phyloP scores from a whole-genome alignment of 73 alveolate genomes.

The Stentor coeruleus region DNA sequence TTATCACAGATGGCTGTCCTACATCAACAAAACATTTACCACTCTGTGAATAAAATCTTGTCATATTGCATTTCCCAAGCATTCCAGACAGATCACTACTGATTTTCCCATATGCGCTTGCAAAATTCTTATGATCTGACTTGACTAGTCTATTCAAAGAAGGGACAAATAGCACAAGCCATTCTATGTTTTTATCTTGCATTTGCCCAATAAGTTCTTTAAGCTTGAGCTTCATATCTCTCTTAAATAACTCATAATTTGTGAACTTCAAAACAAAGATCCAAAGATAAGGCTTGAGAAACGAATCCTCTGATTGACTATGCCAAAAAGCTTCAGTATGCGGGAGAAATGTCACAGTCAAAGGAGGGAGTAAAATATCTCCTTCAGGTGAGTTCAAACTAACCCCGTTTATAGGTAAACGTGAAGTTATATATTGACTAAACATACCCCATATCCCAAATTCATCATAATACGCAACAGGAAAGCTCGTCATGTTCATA shows the following conservation, averaged over 20 bases:
- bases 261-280: background rate
- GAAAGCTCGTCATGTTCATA: background rate
- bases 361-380: constrained; percentile 9
- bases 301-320: background rate
- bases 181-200: background rate
- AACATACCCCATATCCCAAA: background rate
- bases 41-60: background rate
- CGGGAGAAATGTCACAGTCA: background rate
- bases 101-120: background rate
- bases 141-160: background rate
- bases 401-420: background rate
- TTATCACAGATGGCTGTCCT: background rate
- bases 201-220: background rate
- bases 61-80: background rate
- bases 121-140: background rate
- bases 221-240: constrained; percentile 14
- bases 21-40: background rate
- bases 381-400: background rate
- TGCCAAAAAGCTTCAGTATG: constrained; percentile 19
- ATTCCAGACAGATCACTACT: background rate
- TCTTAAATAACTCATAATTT: background rate
- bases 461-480: constrained; percentile 22
- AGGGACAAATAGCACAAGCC: constrained; percentile 16
- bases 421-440: background rate
- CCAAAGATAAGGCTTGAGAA: constrained; percentile 24